Percentiles rank a stretch among this genome's conserved stretches.
Evolutionary conservation across 2,329 filamentous ascomycete genomes (phyloP).

Genomic region (Lecanicillium sp.): DNA sequence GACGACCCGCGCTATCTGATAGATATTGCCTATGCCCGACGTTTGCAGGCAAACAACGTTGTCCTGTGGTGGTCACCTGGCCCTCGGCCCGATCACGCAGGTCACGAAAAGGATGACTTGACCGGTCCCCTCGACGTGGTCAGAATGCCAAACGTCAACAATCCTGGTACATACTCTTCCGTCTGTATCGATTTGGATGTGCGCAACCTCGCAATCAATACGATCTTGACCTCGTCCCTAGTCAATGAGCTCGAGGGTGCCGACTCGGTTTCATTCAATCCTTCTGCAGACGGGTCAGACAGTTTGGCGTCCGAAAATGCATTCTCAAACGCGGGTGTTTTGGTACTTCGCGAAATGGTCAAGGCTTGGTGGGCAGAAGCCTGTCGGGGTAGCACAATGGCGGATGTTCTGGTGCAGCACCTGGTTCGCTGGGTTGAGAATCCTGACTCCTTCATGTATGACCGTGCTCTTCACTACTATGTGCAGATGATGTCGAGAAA

Average conservation of each 20-base stretch:
- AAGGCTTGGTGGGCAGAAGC: slow-evolving; percentile 98
- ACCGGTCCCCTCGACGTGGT: slow-evolving; percentile 76
- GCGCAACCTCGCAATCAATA: slow-evolving; percentile 94
- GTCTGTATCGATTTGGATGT: slow-evolving; percentile 95
- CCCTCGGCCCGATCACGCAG: slow-evolving; percentile 86
- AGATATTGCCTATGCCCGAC: slow-evolving; percentile 87
- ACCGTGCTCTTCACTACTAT: slow-evolving; percentile 90
- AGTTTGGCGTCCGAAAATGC: slow-evolving; percentile 78
- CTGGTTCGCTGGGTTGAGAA: slow-evolving; percentile 96
- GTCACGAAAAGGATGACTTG: slow-evolving; percentile 90
- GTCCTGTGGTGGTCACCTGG: slow-evolving; percentile 95
- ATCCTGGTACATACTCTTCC: slow-evolving; percentile 86
- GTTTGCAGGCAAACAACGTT: slow-evolving; percentile 84
- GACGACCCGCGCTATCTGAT: slow-evolving; percentile 95
- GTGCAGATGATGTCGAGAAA: slow-evolving; percentile 99
- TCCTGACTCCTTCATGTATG: slow-evolving; percentile 89
- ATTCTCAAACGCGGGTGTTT: slow-evolving; percentile 85
- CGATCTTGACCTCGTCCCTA: slow-evolving; percentile 89
- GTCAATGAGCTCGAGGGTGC: slow-evolving; percentile 94
- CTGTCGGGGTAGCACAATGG: slow-evolving; percentile 84
- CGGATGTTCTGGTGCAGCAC: slow-evolving; percentile 95
- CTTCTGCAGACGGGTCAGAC: slow-evolving; percentile 35
- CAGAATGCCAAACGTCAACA: slow-evolving; percentile 89
- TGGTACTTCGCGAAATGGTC: slow-evolving; percentile 94
- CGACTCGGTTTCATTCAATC: slow-evolving; percentile 79